A percentile compares a stretch with the other conserved stretches of the same genome.
Conservation (phyloP, 345 rosid species). For the Lumnitzera racemosa region DNA sequence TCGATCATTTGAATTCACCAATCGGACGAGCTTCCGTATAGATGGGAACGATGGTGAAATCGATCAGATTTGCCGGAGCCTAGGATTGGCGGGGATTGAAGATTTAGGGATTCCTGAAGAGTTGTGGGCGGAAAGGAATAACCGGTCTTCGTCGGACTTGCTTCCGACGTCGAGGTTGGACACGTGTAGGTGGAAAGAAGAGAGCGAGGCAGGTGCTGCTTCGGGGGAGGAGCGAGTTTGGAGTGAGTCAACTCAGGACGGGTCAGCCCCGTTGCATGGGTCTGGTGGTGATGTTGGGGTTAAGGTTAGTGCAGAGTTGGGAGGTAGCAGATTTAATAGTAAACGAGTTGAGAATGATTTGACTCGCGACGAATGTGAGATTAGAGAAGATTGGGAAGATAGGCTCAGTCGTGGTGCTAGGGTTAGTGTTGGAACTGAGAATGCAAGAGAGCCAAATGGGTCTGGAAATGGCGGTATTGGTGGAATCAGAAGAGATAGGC, state of each 20-base stretch:
- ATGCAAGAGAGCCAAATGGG: neutral
- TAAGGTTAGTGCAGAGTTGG: neutral
- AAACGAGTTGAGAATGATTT: neutral
- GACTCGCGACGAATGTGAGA: too few relatives aligned
- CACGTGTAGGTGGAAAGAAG: too few relatives aligned
- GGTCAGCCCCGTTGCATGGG: too few relatives aligned
- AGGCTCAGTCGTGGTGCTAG: too few relatives aligned
- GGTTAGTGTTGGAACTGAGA: too few relatives aligned
- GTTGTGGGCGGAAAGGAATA: neutral
- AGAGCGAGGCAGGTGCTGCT: too few relatives aligned
- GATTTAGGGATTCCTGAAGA: neutral
- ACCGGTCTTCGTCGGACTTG: neutral
- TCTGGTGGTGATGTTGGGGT: neutral
- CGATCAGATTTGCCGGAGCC: constrained; percentile 16
- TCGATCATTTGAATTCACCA: constrained; percentile 52
- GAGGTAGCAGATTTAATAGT: neutral
- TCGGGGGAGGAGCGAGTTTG: too few relatives aligned
- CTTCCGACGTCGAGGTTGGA: too few relatives aligned
- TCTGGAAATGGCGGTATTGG: constrained; percentile 11
- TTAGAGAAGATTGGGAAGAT: too few relatives aligned
- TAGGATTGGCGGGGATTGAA: neutral
- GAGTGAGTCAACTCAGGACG: too few relatives aligned
- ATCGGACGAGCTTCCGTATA: constrained; percentile 66
- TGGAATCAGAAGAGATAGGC: constrained; percentile 65
- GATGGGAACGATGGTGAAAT: constrained; percentile 35